Base-by-base conservation (phyloP, 148 eudicot genomes). In the Rhododendron molle region DNA sequence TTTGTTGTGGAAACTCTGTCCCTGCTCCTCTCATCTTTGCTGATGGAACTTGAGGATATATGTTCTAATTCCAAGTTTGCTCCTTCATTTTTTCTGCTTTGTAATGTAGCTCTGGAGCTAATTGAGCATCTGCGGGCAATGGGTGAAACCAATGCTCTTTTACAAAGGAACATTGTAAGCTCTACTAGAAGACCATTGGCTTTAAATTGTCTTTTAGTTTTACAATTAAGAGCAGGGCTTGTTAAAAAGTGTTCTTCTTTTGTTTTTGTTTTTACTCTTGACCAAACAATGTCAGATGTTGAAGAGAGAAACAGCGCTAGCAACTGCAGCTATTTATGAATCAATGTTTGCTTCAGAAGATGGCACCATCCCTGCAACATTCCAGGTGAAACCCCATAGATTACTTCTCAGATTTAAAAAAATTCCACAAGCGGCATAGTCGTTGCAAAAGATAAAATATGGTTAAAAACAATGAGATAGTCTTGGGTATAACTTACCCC, bases 261-360 rank as follows among this genome's bases (percentile, higher is more conserved):
- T 60, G 50, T 81, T 80, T n/a, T 81, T 52, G 15, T 69, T 78
- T 86, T 80, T 72, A 32, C 26, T 20, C 28, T 13, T 23, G 40
- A 26, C 44, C 14, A 52, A 73, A 18, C 1, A 10, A 69, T 12
- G 65, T 85, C 86, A 97, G 99, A 83, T 93, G 44, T 89, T 97
- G 83, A 97, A 93, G 84, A 97, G 93, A 89, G 98, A 97, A 46
- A 95, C 99, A 28, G 99, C 99, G 8, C 90, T 97, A 56, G 98
- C 98, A 80, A 93, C 99, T 13, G 99, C 99, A 85, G 94, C 99
- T 81, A 89, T 96, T 82, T 96, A 96, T 49, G 95, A 96, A 90
- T 96, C 98, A 11, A 94, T 96, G 98, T 96, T 96, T 90, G 99
- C 95, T 83, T 95, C 92, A 65, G 98, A 96, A 91, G 99, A 96